These are phyloP conservation scores for Rutstroemia sp. DNA, from an alignment of 2,329 filamentous ascomycete species.

Conservation along the genomic window DNA sequence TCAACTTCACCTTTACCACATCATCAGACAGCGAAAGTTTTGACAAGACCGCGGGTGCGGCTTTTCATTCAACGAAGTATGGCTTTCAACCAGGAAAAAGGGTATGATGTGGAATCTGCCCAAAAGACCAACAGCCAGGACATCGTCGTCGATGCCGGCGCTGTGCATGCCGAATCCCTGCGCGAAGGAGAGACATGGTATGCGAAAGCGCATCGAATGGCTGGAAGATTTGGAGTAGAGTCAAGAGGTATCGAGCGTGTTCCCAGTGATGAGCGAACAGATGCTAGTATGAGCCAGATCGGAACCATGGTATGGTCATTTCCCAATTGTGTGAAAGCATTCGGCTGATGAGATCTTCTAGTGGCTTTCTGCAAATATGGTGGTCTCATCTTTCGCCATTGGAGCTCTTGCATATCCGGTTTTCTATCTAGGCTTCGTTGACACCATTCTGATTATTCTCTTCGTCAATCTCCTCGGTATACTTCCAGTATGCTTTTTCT, in stretches of 20 bases:
- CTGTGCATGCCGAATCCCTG: conserved; percentile 52
- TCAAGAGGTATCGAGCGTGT: conserved; percentile 71
- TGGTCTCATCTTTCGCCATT: conserved; percentile 68
- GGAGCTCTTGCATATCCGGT: conserved; percentile 62
- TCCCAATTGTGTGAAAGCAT: neutral
- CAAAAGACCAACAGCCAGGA: neutral
- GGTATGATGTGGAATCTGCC: conserved; percentile 23
- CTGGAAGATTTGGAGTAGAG: conserved; percentile 60
- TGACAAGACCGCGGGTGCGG: no score
- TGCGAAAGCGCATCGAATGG: conserved; percentile 54
- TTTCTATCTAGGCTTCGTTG: conserved; percentile 65
- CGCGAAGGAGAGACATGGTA: conserved; percentile 47
- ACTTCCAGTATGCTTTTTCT: conserved; percentile 68
- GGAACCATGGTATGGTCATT: conserved; percentile 57
- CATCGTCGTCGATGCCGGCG: conserved; percentile 25
- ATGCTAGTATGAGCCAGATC: conserved; percentile 58
- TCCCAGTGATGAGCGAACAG: conserved; percentile 59
- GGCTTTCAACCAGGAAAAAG: conserved; percentile 7
- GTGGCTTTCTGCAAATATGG: conserved; percentile 76
- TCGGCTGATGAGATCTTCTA: conserved; percentile 25
- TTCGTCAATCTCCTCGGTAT: conserved; percentile 73
- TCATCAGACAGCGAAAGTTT: no score
- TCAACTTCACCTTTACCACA: no score
- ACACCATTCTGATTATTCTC: conserved; percentile 63
- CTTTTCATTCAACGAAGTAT: neutral